Evolutionary conservation across 345 rosid species (phyloP), one percentile per base, ranked within the genome.

Genomic region (Trapa incisa): DNA sequence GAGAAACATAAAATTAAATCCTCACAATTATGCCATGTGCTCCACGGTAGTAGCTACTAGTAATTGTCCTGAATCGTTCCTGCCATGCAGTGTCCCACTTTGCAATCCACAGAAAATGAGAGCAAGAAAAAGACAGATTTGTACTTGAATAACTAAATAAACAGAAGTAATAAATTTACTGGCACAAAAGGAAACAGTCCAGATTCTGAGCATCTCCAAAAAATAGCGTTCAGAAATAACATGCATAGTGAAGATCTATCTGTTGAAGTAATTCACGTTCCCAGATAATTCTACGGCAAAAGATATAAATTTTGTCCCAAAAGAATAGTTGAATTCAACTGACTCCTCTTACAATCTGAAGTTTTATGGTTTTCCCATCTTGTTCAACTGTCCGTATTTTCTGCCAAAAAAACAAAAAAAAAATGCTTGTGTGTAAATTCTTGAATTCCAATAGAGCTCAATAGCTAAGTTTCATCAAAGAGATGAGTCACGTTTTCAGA

Each of bases 361-460:
- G 86, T 71, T 87, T 87, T 43, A 83, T 77, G 17, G 84, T 87
- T 82, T 93, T 94, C 43, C 96, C 95, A 80, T 91, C 99, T 70
- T 79, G 95, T 74, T 88, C 92, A 17, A 91, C 97, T 0, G 92
- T 94, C 68, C 96, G 86, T 58, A 91, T 91, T 94, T 94, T 94
- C 99, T 91, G 74, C 65, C 75, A 22, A 66, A 66, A 16, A 15
- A 65, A 37, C 47, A n/a, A 47, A 5, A 10, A 54, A n/a, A 17
- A n/a, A n/a, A n/a, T n/a, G n/a, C n/a, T n/a, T n/a, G 16, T 17
- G 0, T n/a, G 22, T 4, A 1, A 54, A 4, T 22, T 1, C 9
- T n/a, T 17, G 22, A n/a, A 17, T 3, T 22, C 56, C 13, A 50
- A 50, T 3, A 17, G 22, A 15, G 56, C 56, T 50, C 56, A 3